phyloP scores from a whole-genome alignment of 345 rosid species.

The Arabis hirsuta region DNA sequence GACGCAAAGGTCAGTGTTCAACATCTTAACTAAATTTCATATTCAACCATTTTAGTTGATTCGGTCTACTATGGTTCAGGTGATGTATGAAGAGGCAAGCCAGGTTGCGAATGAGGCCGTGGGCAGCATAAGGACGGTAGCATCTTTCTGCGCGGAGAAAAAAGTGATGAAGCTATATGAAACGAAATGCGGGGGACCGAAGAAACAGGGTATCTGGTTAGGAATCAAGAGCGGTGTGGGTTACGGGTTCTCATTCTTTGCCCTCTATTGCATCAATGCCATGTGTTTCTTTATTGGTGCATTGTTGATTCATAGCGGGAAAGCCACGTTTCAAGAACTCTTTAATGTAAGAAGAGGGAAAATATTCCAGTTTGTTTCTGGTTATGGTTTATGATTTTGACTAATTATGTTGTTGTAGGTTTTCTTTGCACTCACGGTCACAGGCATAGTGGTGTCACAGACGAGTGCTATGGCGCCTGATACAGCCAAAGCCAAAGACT shows the following conservation, averaged over 20 bases:
- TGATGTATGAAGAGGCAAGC: too few species aligned
- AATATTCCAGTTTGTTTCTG: not conserved
- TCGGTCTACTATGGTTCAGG: too few species aligned
- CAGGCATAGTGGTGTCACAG: slow-evolving; percentile 69
- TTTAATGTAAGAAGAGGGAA: slow-evolving; percentile 52
- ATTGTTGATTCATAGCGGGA: slow-evolving; percentile 48
- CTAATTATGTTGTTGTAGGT: slow-evolving; percentile 37
- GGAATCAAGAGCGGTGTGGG: too few species aligned
- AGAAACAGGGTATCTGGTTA: too few species aligned
- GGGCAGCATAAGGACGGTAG: too few species aligned
- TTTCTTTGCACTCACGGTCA: slow-evolving; percentile 67
- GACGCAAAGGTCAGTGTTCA: too few species aligned
- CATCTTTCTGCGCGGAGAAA: too few species aligned
- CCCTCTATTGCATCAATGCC: slow-evolving; percentile 39
- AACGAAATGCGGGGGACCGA: too few species aligned
- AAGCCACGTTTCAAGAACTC: slow-evolving; percentile 59
- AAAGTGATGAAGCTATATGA: too few species aligned
- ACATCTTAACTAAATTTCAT: too few species aligned
- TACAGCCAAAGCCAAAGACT: slow-evolving; percentile 63
- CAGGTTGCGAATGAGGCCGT: too few species aligned
- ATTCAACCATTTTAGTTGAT: too few species aligned
- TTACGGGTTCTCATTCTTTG: slow-evolving; percentile 33
- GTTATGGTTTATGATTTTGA: not conserved
- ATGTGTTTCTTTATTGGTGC: slow-evolving; percentile 22
- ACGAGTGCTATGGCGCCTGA: slow-evolving; percentile 68